Conservation (phyloP, 495 filamentous ascomycete genomes). For the Aspergillus carlsbadensis region DNA sequence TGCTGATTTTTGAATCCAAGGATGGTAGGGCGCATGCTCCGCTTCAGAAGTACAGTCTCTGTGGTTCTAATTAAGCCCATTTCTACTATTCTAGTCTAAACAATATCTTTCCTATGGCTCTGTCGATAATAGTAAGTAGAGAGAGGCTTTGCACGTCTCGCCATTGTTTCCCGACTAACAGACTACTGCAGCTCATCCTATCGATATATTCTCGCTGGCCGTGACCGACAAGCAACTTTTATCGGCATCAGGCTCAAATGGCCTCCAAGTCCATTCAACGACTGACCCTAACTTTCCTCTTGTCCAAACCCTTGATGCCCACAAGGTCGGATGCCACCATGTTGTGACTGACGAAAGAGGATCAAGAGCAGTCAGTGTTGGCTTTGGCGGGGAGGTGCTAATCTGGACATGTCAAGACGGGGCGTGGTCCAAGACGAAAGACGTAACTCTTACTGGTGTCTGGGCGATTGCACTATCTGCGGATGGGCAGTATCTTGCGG, state of each 20-base stretch:
- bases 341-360: constrained; percentile 68
- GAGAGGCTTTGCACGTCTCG: background rate
- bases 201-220: constrained; percentile 87
- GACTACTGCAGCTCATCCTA: constrained; percentile 63
- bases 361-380: constrained; percentile 70
- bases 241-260: constrained; percentile 79
- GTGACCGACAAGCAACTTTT: constrained; percentile 74
- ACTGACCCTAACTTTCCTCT: constrained; percentile 68
- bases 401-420: constrained; percentile 66
- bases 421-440: constrained; percentile 49
- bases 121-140: constrained; percentile 71
- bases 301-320: constrained; percentile 73
- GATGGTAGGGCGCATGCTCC: constrained; percentile 16
- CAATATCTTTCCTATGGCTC: constrained; percentile 95
- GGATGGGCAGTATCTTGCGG: constrained; percentile 78
- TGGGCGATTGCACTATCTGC: constrained; percentile 87
- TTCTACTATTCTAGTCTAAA: constrained; percentile 70
- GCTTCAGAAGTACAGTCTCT: background rate
- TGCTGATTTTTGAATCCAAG: background rate
- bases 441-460: constrained; percentile 58
- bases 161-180: background rate
- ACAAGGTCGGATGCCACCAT: constrained; percentile 89
- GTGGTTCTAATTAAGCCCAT: constrained; percentile 13
- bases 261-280: constrained; percentile 74
- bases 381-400: constrained; percentile 83